Base-by-base conservation (phyloP, 2,329 filamentous ascomycete species). In the Aplosporella prunicola region DNA sequence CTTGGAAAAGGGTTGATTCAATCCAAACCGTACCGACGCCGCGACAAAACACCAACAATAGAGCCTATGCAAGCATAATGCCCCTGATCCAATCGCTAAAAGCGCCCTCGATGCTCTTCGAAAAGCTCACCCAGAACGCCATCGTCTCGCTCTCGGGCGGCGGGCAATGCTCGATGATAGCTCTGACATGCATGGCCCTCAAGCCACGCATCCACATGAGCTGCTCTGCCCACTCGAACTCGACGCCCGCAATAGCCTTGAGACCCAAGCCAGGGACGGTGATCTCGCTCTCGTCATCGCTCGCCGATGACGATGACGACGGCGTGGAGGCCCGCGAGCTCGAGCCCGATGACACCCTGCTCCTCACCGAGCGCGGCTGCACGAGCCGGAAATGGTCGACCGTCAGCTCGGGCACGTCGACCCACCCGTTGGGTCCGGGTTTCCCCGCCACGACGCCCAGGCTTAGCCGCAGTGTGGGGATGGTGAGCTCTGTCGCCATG, bases 41-140 rank as follows among this genome's bases (percentile, higher is more conserved):
- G 13, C 3, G 27, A 16, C 15, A 29, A 9, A 28, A 15, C 26
- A 29, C 18, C 9, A 14, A 7, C 27, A 29, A 10, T 29, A 14
- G 27, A 16, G 27, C 13, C 17, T 33, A 39, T 9, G 18, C 32
- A 8, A 45, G 18, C 52, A 71, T 57, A 26, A 57, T 53, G 3
- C 47, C 49, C 37, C 51, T 55, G 43, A 78, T 50, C 52, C 69
- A 78, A 41, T 72, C 68, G 25, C 63, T 59, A 52, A 79, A 68
- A 3, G 69, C 69, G 5, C 56, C 66, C 44, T 76, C 70, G 13
- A 80, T 69, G 37, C 74, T 78, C 22, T 66, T 67, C 20, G 74
- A 78, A 45, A 80, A 74, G 16, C 73, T 68, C 2, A 75, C 69
- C 50, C 72, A 77, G 43, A 75, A 66, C 3, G 71, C 63, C 67